A percentile compares a stretch with the other conserved stretches of the same genome.
phyloP scores from a whole-genome alignment of 345 rosid species.

The Trapa incisa region DNA sequence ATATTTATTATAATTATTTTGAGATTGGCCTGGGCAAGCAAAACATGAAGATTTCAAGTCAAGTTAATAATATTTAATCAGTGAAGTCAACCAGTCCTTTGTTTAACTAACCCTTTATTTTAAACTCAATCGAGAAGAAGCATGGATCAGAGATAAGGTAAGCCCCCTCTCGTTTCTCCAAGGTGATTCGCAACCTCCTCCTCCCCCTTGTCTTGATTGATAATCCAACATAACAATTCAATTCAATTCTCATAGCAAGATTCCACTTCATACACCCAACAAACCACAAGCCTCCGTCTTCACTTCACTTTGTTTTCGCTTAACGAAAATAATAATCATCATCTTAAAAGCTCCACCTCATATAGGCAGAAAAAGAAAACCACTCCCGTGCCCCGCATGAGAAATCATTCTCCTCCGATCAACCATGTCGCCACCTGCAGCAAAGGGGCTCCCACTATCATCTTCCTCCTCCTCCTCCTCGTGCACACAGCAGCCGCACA shows the following conservation, averaged over 20 bases:
- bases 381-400: conserved; percentile 7
- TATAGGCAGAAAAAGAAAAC: background rate
- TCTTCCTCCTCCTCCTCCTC: conserved; percentile 11
- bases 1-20: too few relatives aligned
- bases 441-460: background rate
- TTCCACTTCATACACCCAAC: background rate
- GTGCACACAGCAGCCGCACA: conserved; percentile 12
- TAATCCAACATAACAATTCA: background rate
- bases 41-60: too few relatives aligned
- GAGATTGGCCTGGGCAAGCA: too few relatives aligned
- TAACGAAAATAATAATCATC: background rate
- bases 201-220: too few relatives aligned
- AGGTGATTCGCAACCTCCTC: background rate
- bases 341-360: background rate
- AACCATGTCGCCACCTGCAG: background rate
- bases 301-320: background rate
- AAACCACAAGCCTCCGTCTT: background rate
- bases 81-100: too few relatives aligned
- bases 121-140: too few relatives aligned
- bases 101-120: too few relatives aligned
- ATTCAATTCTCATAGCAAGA: background rate
- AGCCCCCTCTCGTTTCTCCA: background rate
- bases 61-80: too few relatives aligned
- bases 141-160: background rate
- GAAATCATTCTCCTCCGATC: background rate